Evolutionary conservation across 2,329 filamentous ascomycete genomes (phyloP).

Genomic region (Orbilia javanica): DNA sequence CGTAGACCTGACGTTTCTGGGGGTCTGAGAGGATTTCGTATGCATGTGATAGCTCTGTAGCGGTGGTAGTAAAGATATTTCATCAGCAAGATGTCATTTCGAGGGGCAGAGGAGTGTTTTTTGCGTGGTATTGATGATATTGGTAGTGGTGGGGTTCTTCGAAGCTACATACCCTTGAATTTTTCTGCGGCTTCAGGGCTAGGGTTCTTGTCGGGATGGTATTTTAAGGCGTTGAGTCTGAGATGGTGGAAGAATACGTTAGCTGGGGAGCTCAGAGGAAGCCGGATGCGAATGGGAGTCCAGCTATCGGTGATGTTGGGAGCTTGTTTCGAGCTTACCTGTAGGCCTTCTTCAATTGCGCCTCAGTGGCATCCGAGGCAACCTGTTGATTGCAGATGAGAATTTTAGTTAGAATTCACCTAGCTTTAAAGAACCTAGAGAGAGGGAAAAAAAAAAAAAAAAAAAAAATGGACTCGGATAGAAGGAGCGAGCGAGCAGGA

Average conservation of each 20-base stretch:
- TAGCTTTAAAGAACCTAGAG: background rate
- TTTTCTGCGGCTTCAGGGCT: constrained; percentile 93
- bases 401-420: constrained; percentile 53
- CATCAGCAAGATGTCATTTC: background rate
- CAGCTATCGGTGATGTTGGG: background rate
- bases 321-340: constrained; percentile 27
- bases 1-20: constrained; percentile 91
- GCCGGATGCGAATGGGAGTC: background rate
- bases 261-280: background rate
- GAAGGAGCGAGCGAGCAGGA: background rate
- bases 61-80: background rate
- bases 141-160: background rate
- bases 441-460: too few species aligned
- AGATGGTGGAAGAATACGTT: background rate
- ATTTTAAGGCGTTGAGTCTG: constrained; percentile 84
- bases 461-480: background rate
- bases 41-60: constrained; percentile 67
- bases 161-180: constrained; percentile 85
- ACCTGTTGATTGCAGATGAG: constrained; percentile 71
- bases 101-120: background rate
- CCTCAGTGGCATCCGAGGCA: constrained; percentile 80
- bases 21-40: constrained; percentile 94
- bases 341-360: constrained; percentile 90
- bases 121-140: too few species aligned
- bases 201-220: constrained; percentile 97